phyloP scores from a whole-genome alignment of 768 basidiomycete genomes.

The Lactarius sp. region DNA sequence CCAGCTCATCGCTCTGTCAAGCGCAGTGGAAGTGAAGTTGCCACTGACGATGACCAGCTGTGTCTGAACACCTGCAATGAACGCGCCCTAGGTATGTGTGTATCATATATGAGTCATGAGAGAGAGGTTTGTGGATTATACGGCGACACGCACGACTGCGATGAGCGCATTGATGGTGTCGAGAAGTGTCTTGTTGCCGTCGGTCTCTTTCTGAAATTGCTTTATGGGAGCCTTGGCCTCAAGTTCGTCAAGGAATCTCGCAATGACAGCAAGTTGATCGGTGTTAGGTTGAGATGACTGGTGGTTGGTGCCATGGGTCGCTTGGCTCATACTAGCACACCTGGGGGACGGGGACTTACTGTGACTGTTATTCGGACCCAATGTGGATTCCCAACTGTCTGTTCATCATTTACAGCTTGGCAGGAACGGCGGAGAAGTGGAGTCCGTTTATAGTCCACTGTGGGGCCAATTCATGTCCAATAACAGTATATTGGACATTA shows the following conservation, averaged over 20 bases:
- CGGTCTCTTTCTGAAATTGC: conserved; percentile 6
- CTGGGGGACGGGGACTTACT: too few relatives aligned
- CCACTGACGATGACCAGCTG: conserved; percentile 7
- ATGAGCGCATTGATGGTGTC: conserved; percentile 23
- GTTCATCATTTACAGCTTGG: too few relatives aligned
- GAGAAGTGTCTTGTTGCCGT: conserved; percentile 17
- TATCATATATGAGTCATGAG: neutral
- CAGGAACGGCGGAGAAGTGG: too few relatives aligned
- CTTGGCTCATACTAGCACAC: neutral
- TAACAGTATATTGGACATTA: too few relatives aligned
- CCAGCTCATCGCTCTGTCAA: conserved; percentile 17
- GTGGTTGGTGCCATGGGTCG: neutral
- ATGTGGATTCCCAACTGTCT: too few relatives aligned
- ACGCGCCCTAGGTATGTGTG: conserved; percentile 12
- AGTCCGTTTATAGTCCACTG: too few relatives aligned
- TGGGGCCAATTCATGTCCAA: too few relatives aligned
- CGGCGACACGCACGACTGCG: conserved; percentile 7
- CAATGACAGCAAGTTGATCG: conserved; percentile 12
- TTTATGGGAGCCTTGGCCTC: conserved; percentile 9
- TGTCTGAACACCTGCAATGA: conserved; percentile 26
- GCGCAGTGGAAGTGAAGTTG: neutral
- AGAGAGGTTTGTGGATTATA: neutral
- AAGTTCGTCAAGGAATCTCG: conserved; percentile 11
- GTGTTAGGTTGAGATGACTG: neutral
- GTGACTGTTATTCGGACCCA: too few relatives aligned